Conservation (phyloP, 169 alveolate species). For the Plasmodium blacklocki region DNA sequence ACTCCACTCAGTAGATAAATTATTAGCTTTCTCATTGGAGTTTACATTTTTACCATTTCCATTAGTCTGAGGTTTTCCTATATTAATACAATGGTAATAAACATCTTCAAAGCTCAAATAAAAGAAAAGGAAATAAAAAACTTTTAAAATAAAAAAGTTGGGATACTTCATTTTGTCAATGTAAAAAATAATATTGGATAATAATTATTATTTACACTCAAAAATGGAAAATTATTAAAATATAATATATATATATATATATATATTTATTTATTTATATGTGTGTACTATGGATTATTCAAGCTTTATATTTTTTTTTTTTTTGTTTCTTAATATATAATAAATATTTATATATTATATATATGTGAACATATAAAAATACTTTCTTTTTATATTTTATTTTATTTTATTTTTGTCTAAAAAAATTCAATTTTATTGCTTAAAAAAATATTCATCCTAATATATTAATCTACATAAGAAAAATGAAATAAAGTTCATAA, state of each 20-base stretch:
- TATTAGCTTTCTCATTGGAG: neutral
- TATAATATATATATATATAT: conserved; percentile 3
- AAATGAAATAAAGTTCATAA: too few relatives aligned
- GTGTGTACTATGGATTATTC: neutral
- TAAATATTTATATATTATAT: too few relatives aligned
- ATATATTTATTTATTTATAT: neutral
- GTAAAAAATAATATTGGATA: neutral
- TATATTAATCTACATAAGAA: too few relatives aligned
- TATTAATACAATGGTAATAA: conserved; percentile 25
- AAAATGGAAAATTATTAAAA: too few relatives aligned
- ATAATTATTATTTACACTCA: too few relatives aligned
- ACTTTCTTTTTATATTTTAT: too few relatives aligned
- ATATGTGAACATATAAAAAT: too few relatives aligned
- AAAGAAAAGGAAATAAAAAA: conserved; percentile 19
- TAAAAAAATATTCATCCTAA: too few relatives aligned
- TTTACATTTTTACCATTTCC: neutral
- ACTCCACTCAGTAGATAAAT: conserved; percentile 41
- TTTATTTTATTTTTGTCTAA: too few relatives aligned
- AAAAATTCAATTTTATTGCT: too few relatives aligned
- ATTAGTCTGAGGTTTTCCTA: conserved; percentile 9
- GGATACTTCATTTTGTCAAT: conserved; percentile 21
- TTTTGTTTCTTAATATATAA: neutral
- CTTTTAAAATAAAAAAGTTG: conserved; percentile 9
- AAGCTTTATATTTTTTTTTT: neutral
- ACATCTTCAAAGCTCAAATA: conserved; percentile 43